Evolutionary conservation across 2,329 filamentous ascomycete species (phyloP), one percentile per base, ranked within the genome.

Genomic region (Verticillium alfalfae): DNA sequence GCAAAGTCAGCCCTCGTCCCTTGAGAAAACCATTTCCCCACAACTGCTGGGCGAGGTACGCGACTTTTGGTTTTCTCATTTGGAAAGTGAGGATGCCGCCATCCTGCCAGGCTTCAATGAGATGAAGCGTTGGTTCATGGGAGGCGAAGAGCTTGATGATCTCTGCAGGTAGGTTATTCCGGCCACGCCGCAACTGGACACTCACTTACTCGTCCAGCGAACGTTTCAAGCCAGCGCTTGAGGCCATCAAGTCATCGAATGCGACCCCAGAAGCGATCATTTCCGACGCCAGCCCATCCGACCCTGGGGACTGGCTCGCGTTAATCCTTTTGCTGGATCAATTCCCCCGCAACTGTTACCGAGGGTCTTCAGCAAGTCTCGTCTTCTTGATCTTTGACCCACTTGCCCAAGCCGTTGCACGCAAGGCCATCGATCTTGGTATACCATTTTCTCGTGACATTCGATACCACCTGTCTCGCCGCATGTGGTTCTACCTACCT

Each of bases 291-390:
- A 63, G 68, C 12, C 73, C 71, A 5, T 59, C 64, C 4, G 62
- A 64, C 2, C 68, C 76, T 0, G 59, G 70, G 6, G 74, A 77
- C 64, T 78, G 74, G 71, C 72, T 89, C 2, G 77, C 78, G 55
- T 69, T 88, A 0, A 67, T 86, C 5, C 66, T 89, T 2, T 76
- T 89, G 2, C 78, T 89, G 2, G 87, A 89, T 64, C 87, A 89
- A 68, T 77, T 89, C 52, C 78, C 86, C 0, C 81, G 87, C 2
- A 88, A 89, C 68, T 78, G 84, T 65, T 86, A 82, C 72, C 84
- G 87, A 15, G 79, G 76, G 0, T 73, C 75, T 0, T 71, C 83
- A 31, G 70, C 76, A 0, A 64, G 59, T 2, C 54, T 81, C 2
- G 72, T 82, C 12, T 88, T 87, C 67, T 72, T 62, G 1, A 77